Evolutionary conservation across 805 yeast genomes (phyloP), one percentile per base, ranked within the genome.

Genomic region (Yarrowia divulgata): DNA sequence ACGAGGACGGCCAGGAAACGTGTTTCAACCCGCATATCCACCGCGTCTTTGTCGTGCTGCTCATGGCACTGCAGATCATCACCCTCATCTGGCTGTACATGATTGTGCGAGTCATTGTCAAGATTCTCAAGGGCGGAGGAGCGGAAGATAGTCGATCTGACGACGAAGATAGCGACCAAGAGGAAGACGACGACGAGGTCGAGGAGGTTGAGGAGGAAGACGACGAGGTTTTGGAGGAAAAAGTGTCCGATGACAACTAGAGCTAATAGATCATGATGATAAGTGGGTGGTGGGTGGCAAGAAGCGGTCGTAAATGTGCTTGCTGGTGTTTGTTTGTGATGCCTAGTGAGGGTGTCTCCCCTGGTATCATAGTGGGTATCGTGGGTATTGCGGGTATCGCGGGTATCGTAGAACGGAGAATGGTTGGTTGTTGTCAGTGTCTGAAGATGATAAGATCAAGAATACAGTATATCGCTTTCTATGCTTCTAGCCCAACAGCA

Each of bases 91-190:
- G 97, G 97, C 83, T 92, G 84, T 85, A 81, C 75, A 82, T 90
- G 80, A 92, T 93, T 70, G 71, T 84, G 13, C 87, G 85, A 73
- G 96, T 92, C 34, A 91, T 90, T 12, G 77, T 83, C 69, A 87
- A 84, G 76, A 94, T 92, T 32, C 71, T 91, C 34, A 81, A 84
- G 9, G 97, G 97, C 23, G 82, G 79, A 29, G 86, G 87, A 43
- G 97, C 97, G 1, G 97, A 91, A 73, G 97, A 93, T 77, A 88
- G 89, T 40, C 86, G 97, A 79, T 88, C 94, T 76, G 97, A 91
- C 73, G 88, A 84, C 69, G 96, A 90, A 69, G 91, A 88, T 66
- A 82, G 74, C 43, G 75, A 73, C 16, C 71, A 64, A 13, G 69
- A 50, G 16, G 70, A 64, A 1, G 42, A 43, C 2, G 67, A 52